Conservation (phyloP, 2,329 filamentous ascomycete species). For the Neophaeococcomyces mojaviensis region DNA sequence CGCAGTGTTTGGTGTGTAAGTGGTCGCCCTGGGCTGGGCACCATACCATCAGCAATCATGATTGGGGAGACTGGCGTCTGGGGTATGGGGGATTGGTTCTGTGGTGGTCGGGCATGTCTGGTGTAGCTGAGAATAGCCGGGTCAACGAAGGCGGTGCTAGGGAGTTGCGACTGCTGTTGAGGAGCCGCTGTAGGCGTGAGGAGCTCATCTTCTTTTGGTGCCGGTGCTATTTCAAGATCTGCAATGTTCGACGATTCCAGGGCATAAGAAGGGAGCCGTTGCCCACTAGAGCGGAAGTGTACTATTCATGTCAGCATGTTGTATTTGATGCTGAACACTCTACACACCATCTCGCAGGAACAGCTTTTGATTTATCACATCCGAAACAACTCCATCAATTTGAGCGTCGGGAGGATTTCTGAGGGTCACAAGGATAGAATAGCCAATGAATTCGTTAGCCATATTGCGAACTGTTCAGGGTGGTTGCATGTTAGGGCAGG, state of each 20-base stretch:
- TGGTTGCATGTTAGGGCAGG: slow-evolving; percentile 4
- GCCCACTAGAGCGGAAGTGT: slow-evolving; percentile 43
- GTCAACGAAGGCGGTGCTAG: slow-evolving; percentile 54
- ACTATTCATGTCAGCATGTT: slow-evolving; percentile 35
- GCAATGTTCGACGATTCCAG: slow-evolving; percentile 52
- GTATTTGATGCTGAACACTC: slow-evolving; percentile 16
- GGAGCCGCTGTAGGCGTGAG: slow-evolving; percentile 14
- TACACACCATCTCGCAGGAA: slow-evolving; percentile 63
- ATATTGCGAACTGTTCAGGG: slow-evolving; percentile 35
- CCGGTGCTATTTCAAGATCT: slow-evolving; percentile 48
- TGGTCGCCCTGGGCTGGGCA: slow-evolving; percentile 13
- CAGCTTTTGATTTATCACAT: slow-evolving; percentile 62
- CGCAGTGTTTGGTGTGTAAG: slow-evolving; percentile 1
- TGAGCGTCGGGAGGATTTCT: slow-evolving; percentile 56
- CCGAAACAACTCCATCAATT: slow-evolving; percentile 62
- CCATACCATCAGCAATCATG: slow-evolving; percentile 26
- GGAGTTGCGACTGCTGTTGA: slow-evolving; percentile 10
- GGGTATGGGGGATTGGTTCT: slow-evolving; percentile 10
- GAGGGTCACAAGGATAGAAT: slow-evolving; percentile 67
- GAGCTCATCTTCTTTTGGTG: slow-evolving; percentile 20
- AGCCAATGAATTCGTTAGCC: slow-evolving; percentile 65
- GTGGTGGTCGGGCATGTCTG: slow-evolving; percentile 22
- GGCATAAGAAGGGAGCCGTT: slow-evolving; percentile 46
- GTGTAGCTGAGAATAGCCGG: slow-evolving; percentile 71
- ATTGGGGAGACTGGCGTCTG: slow-evolving; percentile 24